A percentile compares a stretch with the other conserved stretches of the same genome.
These are phyloP conservation scores for Gnaphalium uliginosum DNA, from an alignment of 129 eudicot genomes.

Conservation along the genomic window DNA sequence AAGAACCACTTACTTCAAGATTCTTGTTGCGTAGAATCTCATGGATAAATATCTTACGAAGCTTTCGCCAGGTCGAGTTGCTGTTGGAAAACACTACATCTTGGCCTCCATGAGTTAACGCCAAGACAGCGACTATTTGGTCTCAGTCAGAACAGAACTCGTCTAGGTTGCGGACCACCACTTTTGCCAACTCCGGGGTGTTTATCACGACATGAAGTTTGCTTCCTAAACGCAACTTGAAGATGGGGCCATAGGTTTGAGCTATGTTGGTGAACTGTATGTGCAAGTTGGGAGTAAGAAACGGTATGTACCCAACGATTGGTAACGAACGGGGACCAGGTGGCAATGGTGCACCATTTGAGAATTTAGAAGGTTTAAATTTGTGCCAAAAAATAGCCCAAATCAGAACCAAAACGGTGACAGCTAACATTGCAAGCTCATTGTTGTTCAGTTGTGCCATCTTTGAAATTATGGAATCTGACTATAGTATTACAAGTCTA, in stretches of 20 bases:
- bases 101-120: neutral
- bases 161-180: conserved; percentile 15
- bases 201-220: conserved; percentile 13
- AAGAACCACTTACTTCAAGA: neutral
- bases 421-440: neutral
- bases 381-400: conserved; percentile 2
- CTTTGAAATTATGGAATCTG: neutral
- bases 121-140: neutral
- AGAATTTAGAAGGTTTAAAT: neutral
- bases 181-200: conserved; percentile 16
- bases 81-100: conserved; percentile 6
- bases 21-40: conserved; percentile 16
- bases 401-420: neutral
- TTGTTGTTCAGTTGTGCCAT: neutral
- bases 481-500: neutral
- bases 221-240: conserved; percentile 16
- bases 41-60: conserved; percentile 21
- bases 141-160: conserved; percentile 8
- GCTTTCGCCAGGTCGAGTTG: conserved; percentile 15
- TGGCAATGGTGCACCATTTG: conserved; percentile 12
- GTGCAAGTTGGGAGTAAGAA: conserved; percentile 12
- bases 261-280: conserved; percentile 15
- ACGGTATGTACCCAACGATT: conserved; percentile 18
- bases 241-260: conserved; percentile 12
- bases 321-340: conserved; percentile 19